Evolutionary conservation across 2,329 filamentous ascomycete species (phyloP), one percentile per base, ranked within the genome.

Genomic region (Niveomyces coronatus): DNA sequence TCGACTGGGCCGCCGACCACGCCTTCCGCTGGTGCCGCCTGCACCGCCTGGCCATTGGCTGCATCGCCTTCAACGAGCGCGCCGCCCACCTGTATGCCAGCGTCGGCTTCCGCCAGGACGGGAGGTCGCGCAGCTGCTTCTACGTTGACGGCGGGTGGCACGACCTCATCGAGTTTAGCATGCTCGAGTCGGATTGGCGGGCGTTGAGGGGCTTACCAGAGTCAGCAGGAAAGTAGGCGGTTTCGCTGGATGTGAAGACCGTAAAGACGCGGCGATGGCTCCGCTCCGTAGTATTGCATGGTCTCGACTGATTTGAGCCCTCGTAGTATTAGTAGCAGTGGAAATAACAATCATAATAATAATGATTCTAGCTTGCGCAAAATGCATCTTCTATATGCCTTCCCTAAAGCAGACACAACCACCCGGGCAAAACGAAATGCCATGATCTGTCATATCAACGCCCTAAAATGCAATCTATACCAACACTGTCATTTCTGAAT

Each of bases 1-100:
- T 34, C 31, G 24, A 34, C 31, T 34, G 31, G 31, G 18, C 31
- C 14, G 22, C 16, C 14, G 31, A 34, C 31, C 24, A 34, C 14
- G 19, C 19, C 7, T 34, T 34, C 14, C 9, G 14, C 19, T 34
- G 31, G 31, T 16, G 31, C 13, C 4, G 17, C 13, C 9, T 26
- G 19, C 31, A 34, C 20, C 9, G 31, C 8, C 31, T 34, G 31
- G 18, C 31, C 5, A 34, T 34, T 34, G 22, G 22, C 4, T 23
- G 19, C 22, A 8, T 26, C 5, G 4, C 31, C 5, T 34, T 15
- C 19, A 34, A 34, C 16, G 22, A 23, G 19, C 31, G 31, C 13
- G 31, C 31, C 14, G 9, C 14, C 8, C 31, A 34, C 13, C 18
- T 34, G 22, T 34, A 34, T 14, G 22, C 5, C 13, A 26, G 13